Conservation (phyloP, 129 eudicot genomes). For the Oenanthe sinensis region DNA sequence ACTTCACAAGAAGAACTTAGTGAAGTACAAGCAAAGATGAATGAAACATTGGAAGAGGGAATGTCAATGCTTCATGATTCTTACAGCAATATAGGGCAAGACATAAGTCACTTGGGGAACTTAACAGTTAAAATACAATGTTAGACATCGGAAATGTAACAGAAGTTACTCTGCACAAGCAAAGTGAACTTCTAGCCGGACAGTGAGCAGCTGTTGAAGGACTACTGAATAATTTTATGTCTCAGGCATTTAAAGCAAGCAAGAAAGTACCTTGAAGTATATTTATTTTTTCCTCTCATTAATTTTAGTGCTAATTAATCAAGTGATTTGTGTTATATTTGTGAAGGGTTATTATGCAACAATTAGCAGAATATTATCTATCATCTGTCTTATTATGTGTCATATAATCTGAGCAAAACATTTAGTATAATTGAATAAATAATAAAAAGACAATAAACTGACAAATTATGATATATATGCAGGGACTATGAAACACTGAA, state of each 20-base stretch:
- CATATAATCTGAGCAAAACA: background rate
- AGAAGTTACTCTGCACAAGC: background rate
- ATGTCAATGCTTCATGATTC: background rate
- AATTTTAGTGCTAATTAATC: background rate
- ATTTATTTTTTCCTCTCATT: background rate
- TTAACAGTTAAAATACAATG: background rate
- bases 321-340: background rate
- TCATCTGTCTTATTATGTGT: too few species aligned
- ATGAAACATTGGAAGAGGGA: background rate
- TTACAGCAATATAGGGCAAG: background rate
- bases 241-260: background rate
- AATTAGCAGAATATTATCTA: background rate
- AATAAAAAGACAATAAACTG: background rate
- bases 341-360: background rate
- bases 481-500: background rate
- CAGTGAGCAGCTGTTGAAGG: background rate
- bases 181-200: background rate
- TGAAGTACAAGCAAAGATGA: background rate
- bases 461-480: background rate
- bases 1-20: background rate
- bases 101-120: background rate
- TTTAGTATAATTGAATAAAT: background rate
- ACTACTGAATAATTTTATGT: background rate
- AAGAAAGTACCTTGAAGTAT: background rate
- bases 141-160: background rate